A percentile compares a stretch with the other conserved stretches of the same genome.
Conservation (phyloP, 805 yeast genomes). For the Kodamaea nitidulidarum region DNA sequence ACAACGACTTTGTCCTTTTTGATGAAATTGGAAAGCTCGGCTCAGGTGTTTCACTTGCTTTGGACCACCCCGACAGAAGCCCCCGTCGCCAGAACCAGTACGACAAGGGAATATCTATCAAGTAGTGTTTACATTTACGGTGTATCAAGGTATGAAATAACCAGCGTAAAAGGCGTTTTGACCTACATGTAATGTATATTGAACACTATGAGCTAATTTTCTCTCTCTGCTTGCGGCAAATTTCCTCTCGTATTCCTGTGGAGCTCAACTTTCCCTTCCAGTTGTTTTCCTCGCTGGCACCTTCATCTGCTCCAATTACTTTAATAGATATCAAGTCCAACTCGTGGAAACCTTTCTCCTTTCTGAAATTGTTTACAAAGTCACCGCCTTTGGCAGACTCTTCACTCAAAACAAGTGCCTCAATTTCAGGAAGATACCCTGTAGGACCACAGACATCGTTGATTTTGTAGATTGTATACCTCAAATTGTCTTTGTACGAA, state of each 20-base stretch:
- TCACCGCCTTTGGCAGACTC: slow-evolving; percentile 79
- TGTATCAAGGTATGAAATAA: too few relatives aligned
- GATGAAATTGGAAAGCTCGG: slow-evolving; percentile 43
- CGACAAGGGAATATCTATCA: slow-evolving; percentile 43
- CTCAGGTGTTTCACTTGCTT: slow-evolving; percentile 55
- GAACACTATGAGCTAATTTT: too few relatives aligned
- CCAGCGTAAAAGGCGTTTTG: too few relatives aligned
- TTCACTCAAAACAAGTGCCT: slow-evolving; percentile 73
- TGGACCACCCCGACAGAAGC: slow-evolving; percentile 85
- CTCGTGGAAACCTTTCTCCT: slow-evolving; percentile 47
- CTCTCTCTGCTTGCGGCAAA: too few relatives aligned
- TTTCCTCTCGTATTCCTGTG: slow-evolving; percentile 59
- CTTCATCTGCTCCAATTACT: slow-evolving; percentile 61
- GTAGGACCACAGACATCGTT: slow-evolving; percentile 95
- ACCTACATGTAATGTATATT: too few relatives aligned
- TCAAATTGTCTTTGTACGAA: slow-evolving; percentile 31
- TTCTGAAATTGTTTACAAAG: slow-evolving; percentile 63
- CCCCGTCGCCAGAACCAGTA: slow-evolving; percentile 37
- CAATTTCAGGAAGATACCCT: slow-evolving; percentile 65
- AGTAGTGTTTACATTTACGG: slow-evolving; percentile 15
- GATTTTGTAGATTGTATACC: slow-evolving; percentile 55
- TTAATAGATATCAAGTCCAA: slow-evolving; percentile 37
- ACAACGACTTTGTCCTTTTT: slow-evolving; percentile 52
- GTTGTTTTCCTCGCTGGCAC: slow-evolving; percentile 25
- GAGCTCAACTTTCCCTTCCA: slow-evolving; percentile 81